phyloP scores from a whole-genome alignment of 106 monocot genomes.

The Platanthera zijinensis region DNA sequence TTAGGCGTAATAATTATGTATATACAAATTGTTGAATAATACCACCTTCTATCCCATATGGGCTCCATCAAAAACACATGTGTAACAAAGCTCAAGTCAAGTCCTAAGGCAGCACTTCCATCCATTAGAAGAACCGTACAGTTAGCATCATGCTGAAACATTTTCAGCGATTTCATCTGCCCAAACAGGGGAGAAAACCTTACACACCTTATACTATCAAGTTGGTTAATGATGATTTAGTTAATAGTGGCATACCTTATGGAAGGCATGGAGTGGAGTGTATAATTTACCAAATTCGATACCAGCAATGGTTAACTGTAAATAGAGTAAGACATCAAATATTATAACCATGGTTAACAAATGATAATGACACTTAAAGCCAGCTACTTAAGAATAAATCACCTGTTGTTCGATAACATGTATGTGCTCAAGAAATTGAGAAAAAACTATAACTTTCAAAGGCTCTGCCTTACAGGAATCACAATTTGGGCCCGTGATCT shows the following conservation, averaged over 20 bases:
- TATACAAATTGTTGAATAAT: neutral
- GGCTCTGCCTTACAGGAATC: slow-evolving; percentile 20
- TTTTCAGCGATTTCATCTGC: slow-evolving; percentile 75
- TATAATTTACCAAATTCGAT: slow-evolving; percentile 81
- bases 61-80: slow-evolving; percentile 99
- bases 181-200: slow-evolving; percentile 5
- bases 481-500: slow-evolving; percentile 4
- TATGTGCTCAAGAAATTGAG: slow-evolving; percentile 98
- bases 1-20: neutral
- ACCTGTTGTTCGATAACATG: slow-evolving; percentile 98
- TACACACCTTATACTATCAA: neutral
- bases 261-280: slow-evolving; percentile 70
- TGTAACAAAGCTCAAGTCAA: slow-evolving; percentile 94
- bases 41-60: slow-evolving; percentile 94
- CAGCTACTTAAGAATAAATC: neutral
- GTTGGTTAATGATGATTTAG: neutral
- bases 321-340: slow-evolving; percentile 3
- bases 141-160: slow-evolving; percentile 61
- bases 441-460: slow-evolving; percentile 93
- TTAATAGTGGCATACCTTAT: slow-evolving; percentile 48
- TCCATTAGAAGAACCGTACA: slow-evolving; percentile 93
- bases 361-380: neutral
- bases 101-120: slow-evolving; percentile 96
- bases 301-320: slow-evolving; percentile 68
- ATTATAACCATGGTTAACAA: neutral